Base-by-base conservation (phyloP, 1,284 basidiomycete species). In the Sporisorium scitamineum region DNA sequence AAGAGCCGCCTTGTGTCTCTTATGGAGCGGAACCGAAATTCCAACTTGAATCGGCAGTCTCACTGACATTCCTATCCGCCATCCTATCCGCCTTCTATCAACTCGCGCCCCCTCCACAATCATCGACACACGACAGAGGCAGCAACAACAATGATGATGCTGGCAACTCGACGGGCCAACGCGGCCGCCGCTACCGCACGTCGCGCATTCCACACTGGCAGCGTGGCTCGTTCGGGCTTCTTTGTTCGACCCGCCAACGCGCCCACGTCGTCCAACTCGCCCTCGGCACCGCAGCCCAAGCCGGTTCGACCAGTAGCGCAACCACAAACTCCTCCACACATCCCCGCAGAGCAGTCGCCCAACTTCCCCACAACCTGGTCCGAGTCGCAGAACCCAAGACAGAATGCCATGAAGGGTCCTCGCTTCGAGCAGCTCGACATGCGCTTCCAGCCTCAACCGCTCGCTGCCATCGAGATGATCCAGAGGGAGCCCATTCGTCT, bases 391-490 rank as follows among this genome's bases (percentile, higher is more conserved):
- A 78, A 76, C 56, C 70, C 79, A 55, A 85, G 92, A 90, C 79
- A 94, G 91, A 88, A 77, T 22, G 87, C 87, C 10, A 87, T 87
- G 85, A 76, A 79, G 45, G 89, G 90, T 55, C 92, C 94, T 18
- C 90, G 94, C 29, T 97, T 97, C 84, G 96, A 98, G 87, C 96
- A 98, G 88, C 93, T 93, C 22, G 87, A 88, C 47, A 90, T 95
- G 88, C 90, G 91, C 51, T 88, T 94, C 63, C 96, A 99, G 86
- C 96, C 96, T 0, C 90, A 90, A 69, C 92, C 95, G n/a, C 88
- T 92, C 74, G 93, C 93, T 70, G 96, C 95, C 2, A 95, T 97
- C 91, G 92, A 92, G 76, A 89, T 97, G 84, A 90, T 98, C 78
- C 89, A 89, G 55, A 89, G 93, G 76, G 94, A 97, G 86, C 94